phyloP scores from a whole-genome alignment of 2,329 filamentous ascomycete species.

The Pyricularia grisea region DNA sequence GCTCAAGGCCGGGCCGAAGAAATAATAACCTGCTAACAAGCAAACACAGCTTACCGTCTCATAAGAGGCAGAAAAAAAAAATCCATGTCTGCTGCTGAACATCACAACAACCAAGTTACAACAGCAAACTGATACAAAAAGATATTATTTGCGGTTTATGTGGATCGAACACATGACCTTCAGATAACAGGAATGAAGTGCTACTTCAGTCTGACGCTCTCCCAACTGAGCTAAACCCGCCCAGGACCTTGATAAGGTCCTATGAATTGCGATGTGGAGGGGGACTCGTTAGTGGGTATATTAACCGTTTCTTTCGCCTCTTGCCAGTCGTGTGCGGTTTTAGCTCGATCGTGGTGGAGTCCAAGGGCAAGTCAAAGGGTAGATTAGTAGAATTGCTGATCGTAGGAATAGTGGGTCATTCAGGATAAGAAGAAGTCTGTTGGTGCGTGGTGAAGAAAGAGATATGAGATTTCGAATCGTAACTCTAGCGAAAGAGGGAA shows the following conservation, averaged over 20 bases:
- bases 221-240: slow-evolving; percentile 6
- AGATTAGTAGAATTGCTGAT: not conserved
- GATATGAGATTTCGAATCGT: not conserved
- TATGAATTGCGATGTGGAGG: not conserved
- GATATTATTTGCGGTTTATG: not conserved
- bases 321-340: not conserved
- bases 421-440: not conserved
- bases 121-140: not conserved
- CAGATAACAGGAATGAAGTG: slow-evolving; percentile 2
- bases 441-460: not conserved
- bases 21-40: not conserved
- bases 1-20: not conserved
- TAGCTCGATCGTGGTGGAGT: not conserved
- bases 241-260: not conserved
- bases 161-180: slow-evolving; percentile 6
- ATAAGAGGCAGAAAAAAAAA: not conserved
- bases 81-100: not conserved
- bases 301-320: not conserved
- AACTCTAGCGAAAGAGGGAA: not conserved
- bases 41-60: not conserved
- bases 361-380: not conserved
- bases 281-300: not conserved
- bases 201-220: slow-evolving; percentile 7
- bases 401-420: not conserved
- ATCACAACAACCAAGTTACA: not conserved